These are phyloP conservation scores for Millerago galiae DNA, from an alignment of 805 yeast genomes.

Conservation along the genomic window DNA sequence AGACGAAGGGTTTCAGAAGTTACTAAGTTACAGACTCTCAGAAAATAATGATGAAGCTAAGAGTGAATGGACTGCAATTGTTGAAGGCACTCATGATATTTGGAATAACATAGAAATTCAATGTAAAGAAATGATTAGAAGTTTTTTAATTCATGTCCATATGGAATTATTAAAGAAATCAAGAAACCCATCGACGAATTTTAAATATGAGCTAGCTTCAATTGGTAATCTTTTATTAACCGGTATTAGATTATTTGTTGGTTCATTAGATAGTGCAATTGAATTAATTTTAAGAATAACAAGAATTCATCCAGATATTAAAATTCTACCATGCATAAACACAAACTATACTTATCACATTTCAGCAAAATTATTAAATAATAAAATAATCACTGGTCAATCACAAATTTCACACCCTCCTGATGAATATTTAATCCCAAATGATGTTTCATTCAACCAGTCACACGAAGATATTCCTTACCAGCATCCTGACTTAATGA, in stretches of 20 bases:
- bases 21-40: slow-evolving; percentile 47
- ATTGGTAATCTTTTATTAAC: slow-evolving; percentile 81
- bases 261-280: slow-evolving; percentile 78
- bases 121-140: slow-evolving; percentile 61
- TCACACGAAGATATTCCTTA: slow-evolving; percentile 53
- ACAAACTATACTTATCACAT: slow-evolving; percentile 85
- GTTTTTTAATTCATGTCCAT: slow-evolving; percentile 74
- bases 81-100: slow-evolving; percentile 68
- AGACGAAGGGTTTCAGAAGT: slow-evolving; percentile 30
- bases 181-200: slow-evolving; percentile 48
- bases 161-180: slow-evolving; percentile 67
- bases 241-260: slow-evolving; percentile 75
- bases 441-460: neutral
- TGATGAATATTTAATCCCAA: slow-evolving; percentile 9
- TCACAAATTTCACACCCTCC: slow-evolving; percentile 89
- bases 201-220: slow-evolving; percentile 71
- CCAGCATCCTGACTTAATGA: slow-evolving; percentile 70
- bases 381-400: slow-evolving; percentile 78
- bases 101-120: slow-evolving; percentile 61
- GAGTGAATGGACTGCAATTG: slow-evolving; percentile 67
- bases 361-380: slow-evolving; percentile 66
- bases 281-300: slow-evolving; percentile 66
- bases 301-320: slow-evolving; percentile 42
- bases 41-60: slow-evolving; percentile 46
- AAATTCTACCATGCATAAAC: slow-evolving; percentile 75